Evolutionary conservation across 108 stramenopile genomes (phyloP).

Genomic region (Nitzschia palea): DNA sequence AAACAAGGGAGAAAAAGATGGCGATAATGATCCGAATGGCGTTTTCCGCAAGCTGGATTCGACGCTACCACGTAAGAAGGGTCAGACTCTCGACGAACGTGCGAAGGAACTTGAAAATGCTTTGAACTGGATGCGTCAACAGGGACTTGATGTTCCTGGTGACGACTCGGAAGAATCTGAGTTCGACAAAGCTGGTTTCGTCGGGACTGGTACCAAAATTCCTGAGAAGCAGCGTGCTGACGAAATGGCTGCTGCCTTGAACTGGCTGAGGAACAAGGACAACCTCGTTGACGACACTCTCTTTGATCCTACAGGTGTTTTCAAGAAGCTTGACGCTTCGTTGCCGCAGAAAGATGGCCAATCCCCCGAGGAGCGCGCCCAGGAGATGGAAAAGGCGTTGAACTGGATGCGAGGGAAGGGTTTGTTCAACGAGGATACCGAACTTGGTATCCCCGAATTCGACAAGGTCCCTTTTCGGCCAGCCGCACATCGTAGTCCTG

Average conservation of each 20-base stretch:
- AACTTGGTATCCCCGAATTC: slow-evolving; percentile 10
- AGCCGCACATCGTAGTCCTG: neutral
- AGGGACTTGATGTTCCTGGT: slow-evolving; percentile 2
- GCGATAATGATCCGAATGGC: slow-evolving; percentile 10
- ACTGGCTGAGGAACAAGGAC: slow-evolving; percentile 24
- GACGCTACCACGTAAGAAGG: slow-evolving; percentile 17
- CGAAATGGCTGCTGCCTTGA: slow-evolving; percentile 11
- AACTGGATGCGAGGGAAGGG: slow-evolving; percentile 17
- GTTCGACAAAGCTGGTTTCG: slow-evolving; percentile 1
- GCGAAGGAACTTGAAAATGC: slow-evolving; percentile 30
- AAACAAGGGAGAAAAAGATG: slow-evolving; percentile 17
- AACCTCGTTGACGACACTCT: slow-evolving; percentile 13
- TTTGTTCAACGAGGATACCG: neutral
- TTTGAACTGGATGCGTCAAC: slow-evolving; percentile 37
- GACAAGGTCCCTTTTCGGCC: neutral
- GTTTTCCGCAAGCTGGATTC: slow-evolving; percentile 18
- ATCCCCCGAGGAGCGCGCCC: slow-evolving; percentile 18
- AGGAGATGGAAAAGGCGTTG: slow-evolving; percentile 8
- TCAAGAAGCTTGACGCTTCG: slow-evolving; percentile 14
- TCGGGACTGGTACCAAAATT: neutral
- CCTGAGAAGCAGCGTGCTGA: slow-evolving; percentile 8
- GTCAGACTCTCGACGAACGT: slow-evolving; percentile 29
- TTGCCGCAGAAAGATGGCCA: slow-evolving; percentile 22
- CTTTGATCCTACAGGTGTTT: slow-evolving; percentile 29
- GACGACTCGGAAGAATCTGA: slow-evolving; percentile 8